Base-by-base conservation (phyloP, 345 rosid genomes). In the Angophora floribunda region DNA sequence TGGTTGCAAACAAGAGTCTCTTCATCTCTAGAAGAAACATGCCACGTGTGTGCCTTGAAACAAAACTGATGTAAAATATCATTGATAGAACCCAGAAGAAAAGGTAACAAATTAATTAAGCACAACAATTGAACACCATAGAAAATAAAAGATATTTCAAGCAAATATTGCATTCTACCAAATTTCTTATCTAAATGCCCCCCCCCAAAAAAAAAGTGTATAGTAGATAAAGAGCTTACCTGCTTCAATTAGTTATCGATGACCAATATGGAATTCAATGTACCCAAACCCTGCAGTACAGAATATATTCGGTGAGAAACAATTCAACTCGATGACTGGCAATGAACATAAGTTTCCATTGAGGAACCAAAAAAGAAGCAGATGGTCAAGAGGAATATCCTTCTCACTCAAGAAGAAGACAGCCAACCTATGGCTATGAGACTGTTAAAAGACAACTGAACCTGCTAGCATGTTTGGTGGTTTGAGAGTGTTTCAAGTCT, bases 271-370 rank as follows among this genome's bases (percentile, higher is more conserved):
- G 96, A 96, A 63, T 91, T 92, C 87, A 90, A 85, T 9, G 96
- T 95, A 86, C 93, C 95, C 85, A 94, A 90, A 86, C 95, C 96
- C 97, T 95, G 90, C 87, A 89, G 63, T 85, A 52, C 87, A 91
- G 47, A 87, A 79, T 26, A 47, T 36, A 61, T 28, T 30, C 16
- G 19, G 85, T 55, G 44, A 87, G 36, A 55, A 51, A 24, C 6
- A 52, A 30, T 26, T 26, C 6, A 28, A 49, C 12, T 41, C 30
- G 15, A 11, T 15, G 32, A 15, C 49, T 24, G n/a, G n/a, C 53
- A 80, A 41, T 49, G 61, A 19, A 57, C 87, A 51, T 51, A 13
- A 26, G 41, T 15, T 22, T 70, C 24, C 30, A 55, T 70, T 11
- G 61, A 84, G 24, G 32, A 85, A 45, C 49, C 19, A 19, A 75